Evolutionary conservation across 305 asterid genomes (phyloP).

Genomic region (Fraxinus albicans): DNA sequence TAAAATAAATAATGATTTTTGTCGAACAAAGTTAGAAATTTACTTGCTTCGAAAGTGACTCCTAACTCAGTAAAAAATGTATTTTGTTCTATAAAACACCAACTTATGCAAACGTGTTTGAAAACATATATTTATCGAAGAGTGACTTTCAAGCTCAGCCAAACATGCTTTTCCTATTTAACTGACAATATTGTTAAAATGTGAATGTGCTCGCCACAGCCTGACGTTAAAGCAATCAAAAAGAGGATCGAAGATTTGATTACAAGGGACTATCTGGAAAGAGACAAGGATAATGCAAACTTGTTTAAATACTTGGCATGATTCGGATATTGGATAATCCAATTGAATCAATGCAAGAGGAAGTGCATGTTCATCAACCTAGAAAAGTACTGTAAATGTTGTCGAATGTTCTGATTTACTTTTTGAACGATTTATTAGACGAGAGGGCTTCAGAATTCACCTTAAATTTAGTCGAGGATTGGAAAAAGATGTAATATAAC

Average conservation of each 20-base stretch:
- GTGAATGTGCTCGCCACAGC: slow-evolving; percentile 41
- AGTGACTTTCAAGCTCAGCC: background rate
- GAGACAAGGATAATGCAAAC: slow-evolving; percentile 92
- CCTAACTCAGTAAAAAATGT: background rate
- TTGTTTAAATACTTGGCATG: slow-evolving; percentile 88
- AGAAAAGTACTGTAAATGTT: slow-evolving; percentile 28
- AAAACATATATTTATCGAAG: background rate
- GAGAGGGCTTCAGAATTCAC: slow-evolving; percentile 15
- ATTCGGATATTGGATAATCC: slow-evolving; percentile 22
- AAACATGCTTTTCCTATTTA: background rate
- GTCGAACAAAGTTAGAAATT: background rate
- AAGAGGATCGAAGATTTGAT: slow-evolving; percentile 96
- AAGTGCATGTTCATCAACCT: slow-evolving; percentile 10
- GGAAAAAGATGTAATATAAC: background rate
- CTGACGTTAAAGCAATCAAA: slow-evolving; percentile 95
- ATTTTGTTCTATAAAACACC: background rate
- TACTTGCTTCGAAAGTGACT: background rate
- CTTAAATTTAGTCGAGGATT: background rate
- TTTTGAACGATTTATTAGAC: slow-evolving; percentile 22
- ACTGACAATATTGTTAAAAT: background rate
- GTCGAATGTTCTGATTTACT: slow-evolving; percentile 14
- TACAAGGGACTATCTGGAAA: slow-evolving; percentile 83
- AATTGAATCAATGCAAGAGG: background rate
- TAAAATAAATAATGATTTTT: background rate
- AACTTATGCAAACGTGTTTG: background rate